Base-by-base conservation (phyloP, 2,329 filamentous ascomycete genomes). In the Pleomassaria siparia region DNA sequence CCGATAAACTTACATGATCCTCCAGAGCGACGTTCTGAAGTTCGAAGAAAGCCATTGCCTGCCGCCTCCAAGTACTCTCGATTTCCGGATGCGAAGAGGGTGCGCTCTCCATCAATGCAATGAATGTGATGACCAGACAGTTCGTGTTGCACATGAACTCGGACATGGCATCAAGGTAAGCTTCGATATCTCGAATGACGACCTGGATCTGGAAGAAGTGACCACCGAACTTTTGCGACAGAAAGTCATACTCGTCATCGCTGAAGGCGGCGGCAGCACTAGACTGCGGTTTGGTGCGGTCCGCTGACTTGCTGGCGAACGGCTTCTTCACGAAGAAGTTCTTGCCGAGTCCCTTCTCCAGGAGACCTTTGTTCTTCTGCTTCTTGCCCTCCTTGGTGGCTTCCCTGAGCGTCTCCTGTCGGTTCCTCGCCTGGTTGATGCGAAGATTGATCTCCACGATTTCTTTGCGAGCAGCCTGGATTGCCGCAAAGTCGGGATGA, bases 371-470 rank as follows among this genome's bases (percentile, higher is more conserved):
- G 20, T 59, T 62, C 51, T 69, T 68, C 49, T 69, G 60, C 42
- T 70, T 69, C 51, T 67, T 68, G 49, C 64, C 64, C 42, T 69
- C 64, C 21, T 63, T 60, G 6, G 64, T 64, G 6, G 64, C 66
- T 16, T 61, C 60, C 13, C 66, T 58, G 40, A 97, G 89, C 39
- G 95, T 82, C 70, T 96, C 90, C 49, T 92, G 91, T 44, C 95
- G 91, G 74, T 92, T 95, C 75, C 96, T 97, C 45, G 91, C 86
- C 67, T 95, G 91, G 73, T 99, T 96, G 70, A 97, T 97, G 36
- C 83, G 79, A 30, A 79, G 75, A 24, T 81, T 80, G 54, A 85
- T 80, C 45, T 76, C 78, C 7, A 79, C 80, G 24, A 84, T 75
- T 51, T 92, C 88, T 44, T 88, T 82, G 18, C 89, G 83, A 9